phyloP scores from a whole-genome alignment of 768 basidiomycete genomes.

The Pulveroboletus sp. region DNA sequence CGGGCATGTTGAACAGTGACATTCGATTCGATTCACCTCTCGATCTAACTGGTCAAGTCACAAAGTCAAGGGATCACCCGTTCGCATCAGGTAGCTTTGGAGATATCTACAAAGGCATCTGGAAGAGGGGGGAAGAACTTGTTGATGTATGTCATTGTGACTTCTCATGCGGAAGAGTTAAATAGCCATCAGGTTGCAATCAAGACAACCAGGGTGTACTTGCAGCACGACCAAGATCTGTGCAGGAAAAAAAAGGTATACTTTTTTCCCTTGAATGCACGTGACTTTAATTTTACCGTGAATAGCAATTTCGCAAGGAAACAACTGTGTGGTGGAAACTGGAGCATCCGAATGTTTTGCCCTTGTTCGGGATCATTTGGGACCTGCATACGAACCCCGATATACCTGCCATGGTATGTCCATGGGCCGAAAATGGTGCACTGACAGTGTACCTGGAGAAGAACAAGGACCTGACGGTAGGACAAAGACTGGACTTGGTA shows the following conservation, averaged over 20 bases:
- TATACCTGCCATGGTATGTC: slow-evolving; percentile 3
- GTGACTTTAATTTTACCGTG: background rate
- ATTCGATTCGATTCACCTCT: background rate
- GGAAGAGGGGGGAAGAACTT: background rate
- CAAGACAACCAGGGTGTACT: background rate
- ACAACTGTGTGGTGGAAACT: background rate
- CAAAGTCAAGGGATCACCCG: background rate
- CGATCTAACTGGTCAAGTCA: background rate
- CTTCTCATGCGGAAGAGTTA: background rate
- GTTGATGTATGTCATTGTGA: background rate
- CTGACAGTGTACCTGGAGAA: background rate
- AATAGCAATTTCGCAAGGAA: background rate
- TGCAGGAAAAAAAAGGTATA: background rate
- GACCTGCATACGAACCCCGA: background rate
- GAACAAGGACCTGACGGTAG: background rate
- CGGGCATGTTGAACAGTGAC: background rate
- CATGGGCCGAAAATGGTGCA: background rate
- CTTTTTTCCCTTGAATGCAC: background rate
- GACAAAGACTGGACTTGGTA: background rate
- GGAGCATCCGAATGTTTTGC: background rate
- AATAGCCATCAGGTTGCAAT: background rate
- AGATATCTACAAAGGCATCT: background rate
- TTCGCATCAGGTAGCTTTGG: background rate
- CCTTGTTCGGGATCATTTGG: background rate
- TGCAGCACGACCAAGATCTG: background rate